Evolutionary conservation across 257 asterid genomes (phyloP).

Genomic region (Solanum pennellii): DNA sequence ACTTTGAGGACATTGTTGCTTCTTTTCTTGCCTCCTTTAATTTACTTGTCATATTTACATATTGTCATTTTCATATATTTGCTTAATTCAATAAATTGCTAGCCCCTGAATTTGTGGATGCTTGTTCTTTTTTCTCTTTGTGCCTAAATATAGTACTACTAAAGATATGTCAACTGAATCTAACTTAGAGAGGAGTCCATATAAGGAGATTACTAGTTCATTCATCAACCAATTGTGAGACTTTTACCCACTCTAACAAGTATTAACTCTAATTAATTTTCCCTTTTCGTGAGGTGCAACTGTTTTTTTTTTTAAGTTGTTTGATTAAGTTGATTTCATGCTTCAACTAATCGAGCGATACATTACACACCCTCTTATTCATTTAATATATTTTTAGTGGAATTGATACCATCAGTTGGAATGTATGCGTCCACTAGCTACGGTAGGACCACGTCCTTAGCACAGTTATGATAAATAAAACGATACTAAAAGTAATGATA

Average conservation of each 20-base stretch:
- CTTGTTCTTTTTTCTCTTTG: neutral
- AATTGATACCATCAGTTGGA: no score
- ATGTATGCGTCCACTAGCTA: no score
- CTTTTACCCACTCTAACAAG: neutral
- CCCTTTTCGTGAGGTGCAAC: neutral
- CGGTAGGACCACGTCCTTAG: no score
- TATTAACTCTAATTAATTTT: neutral
- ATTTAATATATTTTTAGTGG: neutral
- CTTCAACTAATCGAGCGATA: neutral
- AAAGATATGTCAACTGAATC: no score
- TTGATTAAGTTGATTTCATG: no score
- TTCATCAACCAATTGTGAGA: fast-evolving
- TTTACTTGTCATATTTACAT: neutral
- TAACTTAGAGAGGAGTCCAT: neutral
- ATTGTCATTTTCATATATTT: neutral
- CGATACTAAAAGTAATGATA: no score
- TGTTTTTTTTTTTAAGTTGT: neutral
- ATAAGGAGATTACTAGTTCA: no score
- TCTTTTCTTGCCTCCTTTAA: neutral
- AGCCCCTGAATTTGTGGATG: neutral
- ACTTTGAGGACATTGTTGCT: neutral
- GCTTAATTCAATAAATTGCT: neutral
- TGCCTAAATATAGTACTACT: neutral
- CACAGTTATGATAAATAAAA: no score
- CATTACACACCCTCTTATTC: neutral